Base-by-base conservation (phyloP, 163 green algal genomes). In the Coccomyxa subellipsoidea region DNA sequence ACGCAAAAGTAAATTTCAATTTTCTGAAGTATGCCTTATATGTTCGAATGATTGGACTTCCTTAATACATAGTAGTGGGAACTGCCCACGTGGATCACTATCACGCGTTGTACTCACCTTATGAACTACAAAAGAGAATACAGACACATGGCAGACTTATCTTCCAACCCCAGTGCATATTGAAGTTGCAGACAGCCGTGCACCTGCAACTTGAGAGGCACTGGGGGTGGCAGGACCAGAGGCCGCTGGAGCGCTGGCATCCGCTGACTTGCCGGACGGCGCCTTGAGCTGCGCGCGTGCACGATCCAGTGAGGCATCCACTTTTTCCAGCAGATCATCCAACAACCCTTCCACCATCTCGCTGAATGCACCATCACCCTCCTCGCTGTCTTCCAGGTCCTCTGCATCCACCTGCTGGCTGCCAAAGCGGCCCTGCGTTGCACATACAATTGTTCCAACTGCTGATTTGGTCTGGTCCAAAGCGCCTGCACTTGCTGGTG, bases 281-380 rank as follows among this genome's bases (percentile, higher is more conserved):
- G 47, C 66, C n/a, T 73, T 73, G 29, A 73, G 66, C 66, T 36
- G 66, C 27, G 66, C 66, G 15, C 66, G 66, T 73, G 66, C 66
- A 36, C 66, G 66, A n/a, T 73, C 66, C 66, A 73, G 7, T 10
- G 66, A 73, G 66, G 66, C 4, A 23, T 73, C 66, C 5, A 73
- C 66, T n/a, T 34, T 73, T n/a, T 73, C 66, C 8, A 73, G 66
- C 66, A 34, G 29, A 73, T 73, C 66, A 36, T 73, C 66, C 27
- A 73, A 23, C 66, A 73, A 6, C 21, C n/a, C 8, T n/a, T 73
- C 66, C 66, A 73, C n/a, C 29, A 34, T 34, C 27, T 73, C n/a
- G 1, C 66, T 6, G 21, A 73, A 1, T 34, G 27, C 66, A 36
- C n/a, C 27, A 35, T 18, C 66, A 4, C n/a, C 66, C 21, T 59